Evolutionary conservation across 2,329 filamentous ascomycete genomes (phyloP).

Genomic region (Sporothrix variecibatus): DNA sequence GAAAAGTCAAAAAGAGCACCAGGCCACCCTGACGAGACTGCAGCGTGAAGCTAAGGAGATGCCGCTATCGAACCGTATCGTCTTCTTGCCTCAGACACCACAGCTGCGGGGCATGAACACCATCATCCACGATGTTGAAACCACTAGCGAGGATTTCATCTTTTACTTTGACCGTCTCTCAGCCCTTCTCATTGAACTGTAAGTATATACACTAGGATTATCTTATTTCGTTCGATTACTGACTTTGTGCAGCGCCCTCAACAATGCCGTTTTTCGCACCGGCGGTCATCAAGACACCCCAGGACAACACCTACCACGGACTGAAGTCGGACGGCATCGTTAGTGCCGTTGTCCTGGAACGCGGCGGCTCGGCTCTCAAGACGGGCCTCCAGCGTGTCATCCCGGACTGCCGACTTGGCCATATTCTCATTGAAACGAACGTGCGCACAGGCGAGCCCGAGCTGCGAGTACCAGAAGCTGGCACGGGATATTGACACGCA

Average conservation of each 20-base stretch:
- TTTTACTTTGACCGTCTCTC: conserved; percentile 95
- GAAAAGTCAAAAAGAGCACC: conserved; percentile 84
- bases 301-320: conserved; percentile 69
- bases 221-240: background rate
- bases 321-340: conserved; percentile 70
- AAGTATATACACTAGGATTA: conserved; percentile 22
- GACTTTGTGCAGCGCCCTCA: conserved; percentile 61
- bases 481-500: conserved; percentile 72
- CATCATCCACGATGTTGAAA: conserved; percentile 79
- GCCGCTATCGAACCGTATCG: conserved; percentile 72
- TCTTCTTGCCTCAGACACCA: conserved; percentile 71
- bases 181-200: conserved; percentile 80
- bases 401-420: conserved; percentile 86
- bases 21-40: conserved; percentile 73
- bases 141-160: conserved; percentile 84
- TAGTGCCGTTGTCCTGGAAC: conserved; percentile 83
- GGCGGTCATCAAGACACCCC: conserved; percentile 68
- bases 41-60: conserved; percentile 71
- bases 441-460: conserved; percentile 85
- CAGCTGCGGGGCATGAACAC: conserved; percentile 90
- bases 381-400: conserved; percentile 86
- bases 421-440: conserved; percentile 88
- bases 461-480: conserved; percentile 83
- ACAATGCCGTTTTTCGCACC: conserved; percentile 72
- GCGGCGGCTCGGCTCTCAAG: conserved; percentile 86